These are phyloP conservation scores for Pseudocercospora macadamiae DNA, from an alignment of 2,329 filamentous ascomycete genomes.

Conservation along the genomic window DNA sequence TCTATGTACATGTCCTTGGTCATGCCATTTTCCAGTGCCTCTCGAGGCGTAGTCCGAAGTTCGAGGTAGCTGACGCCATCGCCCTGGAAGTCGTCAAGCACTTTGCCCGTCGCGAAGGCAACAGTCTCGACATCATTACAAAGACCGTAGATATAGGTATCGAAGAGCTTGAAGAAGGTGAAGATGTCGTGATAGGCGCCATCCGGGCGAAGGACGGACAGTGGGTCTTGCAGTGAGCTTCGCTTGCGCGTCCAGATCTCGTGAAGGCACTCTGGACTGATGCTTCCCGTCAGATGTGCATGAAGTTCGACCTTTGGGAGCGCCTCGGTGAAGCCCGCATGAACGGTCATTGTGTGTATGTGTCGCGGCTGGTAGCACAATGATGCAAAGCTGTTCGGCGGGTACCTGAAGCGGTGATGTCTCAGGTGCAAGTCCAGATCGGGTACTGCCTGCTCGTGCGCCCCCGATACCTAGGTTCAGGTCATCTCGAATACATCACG, in stretches of 20 bases:
- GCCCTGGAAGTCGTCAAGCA: slow-evolving; percentile 66
- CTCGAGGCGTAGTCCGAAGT: slow-evolving; percentile 76
- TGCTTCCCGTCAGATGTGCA: slow-evolving; percentile 78
- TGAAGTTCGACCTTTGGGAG: slow-evolving; percentile 65
- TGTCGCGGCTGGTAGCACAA: not conserved
- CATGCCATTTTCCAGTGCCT: slow-evolving; percentile 56
- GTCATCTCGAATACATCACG: not conserved
- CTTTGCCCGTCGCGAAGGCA: slow-evolving; percentile 64
- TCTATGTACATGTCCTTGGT: slow-evolving; percentile 67
- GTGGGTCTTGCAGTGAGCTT: slow-evolving; percentile 64
- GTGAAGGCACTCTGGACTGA: slow-evolving; percentile 72
- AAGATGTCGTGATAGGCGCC: slow-evolving; percentile 41
- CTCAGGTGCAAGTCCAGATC: slow-evolving; percentile 1
- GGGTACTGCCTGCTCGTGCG: not conserved
- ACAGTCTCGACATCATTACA: slow-evolving; percentile 61
- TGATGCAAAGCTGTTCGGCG: not conserved
- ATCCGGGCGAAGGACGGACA: slow-evolving; percentile 68
- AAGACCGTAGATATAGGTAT: slow-evolving; percentile 77
- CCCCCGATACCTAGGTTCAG: not conserved
- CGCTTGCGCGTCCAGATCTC: slow-evolving; percentile 68
- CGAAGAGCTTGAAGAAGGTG: slow-evolving; percentile 79
- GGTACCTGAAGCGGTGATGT: slow-evolving; percentile 1
- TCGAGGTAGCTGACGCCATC: slow-evolving; percentile 80
- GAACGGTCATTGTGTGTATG: slow-evolving; percentile 10
- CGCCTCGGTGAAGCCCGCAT: slow-evolving; percentile 35